A percentile compares a stretch with the other conserved stretches of the same genome.
Conservation (phyloP, 148 eudicot species). For the Amaranthus palmeri region DNA sequence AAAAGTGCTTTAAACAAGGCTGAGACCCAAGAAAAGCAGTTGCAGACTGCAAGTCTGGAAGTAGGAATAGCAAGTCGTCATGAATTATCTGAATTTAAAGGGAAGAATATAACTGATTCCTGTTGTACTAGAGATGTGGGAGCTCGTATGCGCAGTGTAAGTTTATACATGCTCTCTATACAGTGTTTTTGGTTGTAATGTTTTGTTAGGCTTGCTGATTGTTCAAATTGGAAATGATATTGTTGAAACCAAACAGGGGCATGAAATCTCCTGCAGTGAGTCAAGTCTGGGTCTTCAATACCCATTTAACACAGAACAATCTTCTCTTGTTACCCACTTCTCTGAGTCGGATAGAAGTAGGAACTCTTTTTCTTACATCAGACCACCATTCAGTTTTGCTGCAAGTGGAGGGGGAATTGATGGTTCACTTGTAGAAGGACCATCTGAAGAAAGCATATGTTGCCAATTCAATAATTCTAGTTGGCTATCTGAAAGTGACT, state of each 20-base stretch:
- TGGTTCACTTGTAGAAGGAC: conserved; percentile 71
- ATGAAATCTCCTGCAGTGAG: conserved; percentile 35
- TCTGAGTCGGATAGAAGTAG: conserved; percentile 42
- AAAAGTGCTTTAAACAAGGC: conserved; percentile 51
- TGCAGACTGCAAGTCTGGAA: conserved; percentile 37
- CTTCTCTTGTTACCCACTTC: conserved; percentile 43
- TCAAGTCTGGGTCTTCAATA: conserved; percentile 41
- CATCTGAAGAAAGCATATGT: conserved; percentile 83
- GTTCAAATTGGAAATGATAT: conserved; percentile 36
- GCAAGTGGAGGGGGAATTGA: conserved; percentile 37
- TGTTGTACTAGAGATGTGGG: conserved; percentile 38
- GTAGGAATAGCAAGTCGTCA: conserved; percentile 24
- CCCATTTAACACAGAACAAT: conserved; percentile 34
- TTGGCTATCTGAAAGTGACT: conserved; percentile 67
- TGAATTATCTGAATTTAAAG: conserved; percentile 43
- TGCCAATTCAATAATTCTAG: conserved; percentile 56
- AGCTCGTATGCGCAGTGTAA: conserved; percentile 39
- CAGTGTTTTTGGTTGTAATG: conserved; percentile 27
- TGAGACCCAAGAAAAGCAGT: conserved; percentile 45
- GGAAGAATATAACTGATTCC: conserved; percentile 37
- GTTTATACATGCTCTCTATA: conserved; percentile 34
- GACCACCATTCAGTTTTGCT: conserved; percentile 40
- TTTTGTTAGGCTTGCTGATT: conserved; percentile 33
- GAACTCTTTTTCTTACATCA: conserved; percentile 51
- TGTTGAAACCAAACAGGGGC: conserved; percentile 35